Conservation (phyloP, 1,284 basidiomycete genomes). For the Heimioporus retisporus region DNA sequence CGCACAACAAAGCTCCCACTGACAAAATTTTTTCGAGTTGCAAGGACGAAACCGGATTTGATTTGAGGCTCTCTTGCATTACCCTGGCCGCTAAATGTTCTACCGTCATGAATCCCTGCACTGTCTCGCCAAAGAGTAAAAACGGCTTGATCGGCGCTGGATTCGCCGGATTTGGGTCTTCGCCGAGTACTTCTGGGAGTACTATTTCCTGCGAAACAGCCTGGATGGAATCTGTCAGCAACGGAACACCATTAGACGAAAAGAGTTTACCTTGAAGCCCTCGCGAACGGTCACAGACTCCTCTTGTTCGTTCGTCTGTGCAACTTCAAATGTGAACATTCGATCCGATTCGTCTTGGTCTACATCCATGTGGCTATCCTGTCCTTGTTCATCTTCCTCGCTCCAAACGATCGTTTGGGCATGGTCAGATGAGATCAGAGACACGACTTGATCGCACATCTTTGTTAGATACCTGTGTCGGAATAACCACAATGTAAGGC, state of each 20-base stretch:
- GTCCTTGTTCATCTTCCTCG: conserved; percentile 34
- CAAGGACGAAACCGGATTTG: conserved; percentile 19
- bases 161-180: conserved; percentile 20
- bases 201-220: conserved; percentile 14
- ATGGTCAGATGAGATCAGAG: conserved; percentile 58
- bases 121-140: conserved; percentile 47
- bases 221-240: conserved; percentile 29
- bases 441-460: conserved; percentile 61
- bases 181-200: conserved; percentile 25
- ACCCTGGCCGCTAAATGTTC: conserved; percentile 33
- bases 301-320: conserved; percentile 67
- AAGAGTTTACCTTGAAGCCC: conserved; percentile 52
- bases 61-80: conserved; percentile 4
- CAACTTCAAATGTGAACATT: conserved; percentile 66
- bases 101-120: conserved; percentile 45
- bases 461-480: conserved; percentile 62
- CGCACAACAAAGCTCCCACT: too few species aligned
- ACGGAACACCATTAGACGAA: neutral
- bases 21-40: neutral
- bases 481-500: neutral
- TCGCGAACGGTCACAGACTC: conserved; percentile 54
- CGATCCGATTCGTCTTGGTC: conserved; percentile 56
- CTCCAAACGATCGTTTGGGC: conserved; percentile 55
- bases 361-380: conserved; percentile 34
- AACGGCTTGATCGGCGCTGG: conserved; percentile 41